Evolutionary conservation across 345 rosid species (phyloP).

Genomic region (Arabidopsis thaliana): DNA sequence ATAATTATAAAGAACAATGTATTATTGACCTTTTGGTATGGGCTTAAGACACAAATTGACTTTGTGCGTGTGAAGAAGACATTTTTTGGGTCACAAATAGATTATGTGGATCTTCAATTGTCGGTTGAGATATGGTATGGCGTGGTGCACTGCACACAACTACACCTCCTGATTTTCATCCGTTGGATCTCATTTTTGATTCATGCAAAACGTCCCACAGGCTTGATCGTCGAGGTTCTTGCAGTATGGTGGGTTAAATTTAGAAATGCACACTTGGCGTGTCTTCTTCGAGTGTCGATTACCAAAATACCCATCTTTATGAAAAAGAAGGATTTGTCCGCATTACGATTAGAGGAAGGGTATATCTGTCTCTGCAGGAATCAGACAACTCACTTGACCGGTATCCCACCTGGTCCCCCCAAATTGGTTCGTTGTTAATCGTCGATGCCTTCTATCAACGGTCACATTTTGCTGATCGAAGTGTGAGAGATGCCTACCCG

Average conservation of each 20-base stretch:
- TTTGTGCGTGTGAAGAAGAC: slow-evolving; percentile 25
- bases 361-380: neutral
- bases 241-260: slow-evolving; percentile 25
- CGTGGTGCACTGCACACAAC: slow-evolving; percentile 1
- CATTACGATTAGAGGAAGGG: neutral
- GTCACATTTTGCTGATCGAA: slow-evolving; percentile 6
- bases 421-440: neutral
- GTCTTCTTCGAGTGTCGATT: neutral
- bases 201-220: slow-evolving; percentile 16
- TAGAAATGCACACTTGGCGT: slow-evolving; percentile 29
- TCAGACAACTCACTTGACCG: slow-evolving; percentile 26
- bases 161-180: neutral
- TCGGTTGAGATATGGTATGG: slow-evolving; percentile 7
- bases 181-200: slow-evolving; percentile 15
- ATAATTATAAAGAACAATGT: slow-evolving; percentile 11
- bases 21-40: slow-evolving; percentile 38
- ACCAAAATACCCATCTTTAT: slow-evolving; percentile 1
- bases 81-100: slow-evolving; percentile 22
- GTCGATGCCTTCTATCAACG: slow-evolving; percentile 22
- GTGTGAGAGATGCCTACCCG: slow-evolving; percentile 28
- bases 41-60: slow-evolving; percentile 38
- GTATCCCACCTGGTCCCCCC: slow-evolving; percentile 16
- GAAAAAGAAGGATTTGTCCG: neutral
- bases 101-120: slow-evolving; percentile 6
- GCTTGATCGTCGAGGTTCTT: slow-evolving; percentile 17